Evolutionary conservation across 31 red algal species (phyloP).

Genomic region (Odonthalia washingtoniensis): DNA sequence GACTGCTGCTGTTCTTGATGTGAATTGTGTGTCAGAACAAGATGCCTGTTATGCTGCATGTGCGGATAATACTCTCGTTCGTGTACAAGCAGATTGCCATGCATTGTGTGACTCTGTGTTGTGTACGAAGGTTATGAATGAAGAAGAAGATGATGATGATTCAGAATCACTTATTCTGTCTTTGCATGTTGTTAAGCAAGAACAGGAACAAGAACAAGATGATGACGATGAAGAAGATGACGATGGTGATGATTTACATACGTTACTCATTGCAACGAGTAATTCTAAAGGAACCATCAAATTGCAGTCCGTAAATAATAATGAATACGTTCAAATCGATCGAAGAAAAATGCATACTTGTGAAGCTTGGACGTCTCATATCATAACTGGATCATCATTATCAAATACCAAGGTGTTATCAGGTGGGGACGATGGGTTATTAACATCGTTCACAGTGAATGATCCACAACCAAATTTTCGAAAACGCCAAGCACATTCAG

Average conservation of each 20-base stretch:
- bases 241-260: background rate
- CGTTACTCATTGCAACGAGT: slow-evolving; percentile 1
- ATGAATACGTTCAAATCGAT: background rate
- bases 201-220: background rate
- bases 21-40: background rate
- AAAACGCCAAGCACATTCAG: slow-evolving; percentile 44
- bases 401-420: slow-evolving; percentile 34
- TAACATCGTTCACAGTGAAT: slow-evolving; percentile 14
- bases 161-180: slow-evolving; percentile 24
- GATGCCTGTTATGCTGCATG: background rate
- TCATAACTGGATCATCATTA: background rate
- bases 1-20: background rate
- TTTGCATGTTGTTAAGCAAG: slow-evolving; percentile 18
- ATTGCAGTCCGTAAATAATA: background rate
- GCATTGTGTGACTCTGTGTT: background rate
- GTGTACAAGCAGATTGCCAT: background rate
- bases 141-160: background rate
- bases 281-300: background rate
- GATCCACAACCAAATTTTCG: background rate
- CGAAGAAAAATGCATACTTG: background rate
- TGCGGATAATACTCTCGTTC: background rate
- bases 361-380: slow-evolving; percentile 31
- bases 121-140: background rate
- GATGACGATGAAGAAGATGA: background rate
- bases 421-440: slow-evolving; percentile 57